Percentiles rank a stretch among this genome's conserved stretches.
Evolutionary conservation across 2,329 filamentous ascomycete species (phyloP).

Genomic region (Hymenoscyphus fructigenus): DNA sequence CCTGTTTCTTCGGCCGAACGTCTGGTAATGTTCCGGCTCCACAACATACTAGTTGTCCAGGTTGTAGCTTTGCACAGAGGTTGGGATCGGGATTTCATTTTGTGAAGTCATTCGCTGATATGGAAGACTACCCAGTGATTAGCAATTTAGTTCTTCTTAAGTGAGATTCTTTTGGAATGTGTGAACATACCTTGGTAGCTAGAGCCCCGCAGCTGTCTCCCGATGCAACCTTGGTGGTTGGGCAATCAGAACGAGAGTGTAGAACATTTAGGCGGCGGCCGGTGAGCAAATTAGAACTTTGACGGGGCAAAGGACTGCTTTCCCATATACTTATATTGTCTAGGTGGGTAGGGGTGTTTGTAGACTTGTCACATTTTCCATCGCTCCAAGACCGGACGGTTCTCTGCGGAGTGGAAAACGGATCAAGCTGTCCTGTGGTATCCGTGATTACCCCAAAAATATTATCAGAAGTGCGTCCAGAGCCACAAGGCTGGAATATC

Average conservation of each 20-base stretch:
- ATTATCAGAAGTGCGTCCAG: neutral
- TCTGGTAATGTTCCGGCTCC: constrained; percentile 36
- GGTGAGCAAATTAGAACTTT: neutral
- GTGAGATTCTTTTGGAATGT: no score
- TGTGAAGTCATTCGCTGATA: constrained; percentile 35
- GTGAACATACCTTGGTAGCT: neutral
- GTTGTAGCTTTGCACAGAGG: constrained; percentile 32
- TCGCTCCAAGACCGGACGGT: neutral
- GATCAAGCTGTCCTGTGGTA: neutral
- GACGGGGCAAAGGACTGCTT: neutral
- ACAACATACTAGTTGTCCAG: constrained; percentile 38
- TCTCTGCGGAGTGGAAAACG: neutral
- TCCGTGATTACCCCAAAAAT: neutral
- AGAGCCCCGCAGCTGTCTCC: neutral
- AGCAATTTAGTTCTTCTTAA: neutral
- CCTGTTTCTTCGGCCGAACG: constrained; percentile 33
- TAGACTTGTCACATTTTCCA: neutral
- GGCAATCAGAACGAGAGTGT: neutral
- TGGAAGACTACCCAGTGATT: neutral
- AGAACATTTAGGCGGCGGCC: neutral
- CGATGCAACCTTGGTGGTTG: neutral
- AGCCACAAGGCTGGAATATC: neutral
- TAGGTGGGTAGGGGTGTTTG: neutral
- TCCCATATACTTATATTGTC: neutral
- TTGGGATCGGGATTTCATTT: constrained; percentile 34